Conservation (phyloP, 805 yeast genomes). For the Cyberlindnera lachancei region DNA sequence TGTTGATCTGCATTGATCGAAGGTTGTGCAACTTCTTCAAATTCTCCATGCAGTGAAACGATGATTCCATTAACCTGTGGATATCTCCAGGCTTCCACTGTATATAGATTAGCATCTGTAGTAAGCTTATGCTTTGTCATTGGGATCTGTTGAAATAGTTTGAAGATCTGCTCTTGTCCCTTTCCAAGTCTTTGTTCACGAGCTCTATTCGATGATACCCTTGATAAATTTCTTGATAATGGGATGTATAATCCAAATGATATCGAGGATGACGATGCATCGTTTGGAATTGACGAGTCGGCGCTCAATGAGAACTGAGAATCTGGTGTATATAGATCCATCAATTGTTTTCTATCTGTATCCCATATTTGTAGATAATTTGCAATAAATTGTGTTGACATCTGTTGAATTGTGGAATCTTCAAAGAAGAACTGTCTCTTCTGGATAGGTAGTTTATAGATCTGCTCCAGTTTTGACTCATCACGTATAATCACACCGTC, state of each 20-base stretch:
- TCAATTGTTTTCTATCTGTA: constrained; percentile 57
- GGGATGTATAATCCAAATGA: constrained; percentile 64
- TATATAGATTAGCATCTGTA: constrained; percentile 54
- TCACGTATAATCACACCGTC: constrained; percentile 77
- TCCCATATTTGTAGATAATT: constrained; percentile 82
- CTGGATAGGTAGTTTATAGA: constrained; percentile 48
- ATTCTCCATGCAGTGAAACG: constrained; percentile 78
- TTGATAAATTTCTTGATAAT: constrained; percentile 68
- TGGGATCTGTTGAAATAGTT: constrained; percentile 65
- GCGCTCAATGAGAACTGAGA: constrained; percentile 81
- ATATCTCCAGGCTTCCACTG: constrained; percentile 71
- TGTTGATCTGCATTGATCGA: constrained; percentile 23
- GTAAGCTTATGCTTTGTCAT: constrained; percentile 63
- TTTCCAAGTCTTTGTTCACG: constrained; percentile 51
- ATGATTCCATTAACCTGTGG: constrained; percentile 72
- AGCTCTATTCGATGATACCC: constrained; percentile 46
- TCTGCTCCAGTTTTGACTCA: constrained; percentile 47
- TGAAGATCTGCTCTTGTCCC: constrained; percentile 64
- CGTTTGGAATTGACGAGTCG: constrained; percentile 60
- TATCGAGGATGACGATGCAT: constrained; percentile 27
- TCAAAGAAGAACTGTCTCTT: constrained; percentile 73
- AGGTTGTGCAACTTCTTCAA: constrained; percentile 60
- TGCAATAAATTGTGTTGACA: constrained; percentile 71
- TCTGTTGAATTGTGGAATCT: constrained; percentile 56
- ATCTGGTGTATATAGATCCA: constrained; percentile 68